Conservation (phyloP, 2,329 filamentous ascomycete species). For the Hypoxylon rubiginosum region DNA sequence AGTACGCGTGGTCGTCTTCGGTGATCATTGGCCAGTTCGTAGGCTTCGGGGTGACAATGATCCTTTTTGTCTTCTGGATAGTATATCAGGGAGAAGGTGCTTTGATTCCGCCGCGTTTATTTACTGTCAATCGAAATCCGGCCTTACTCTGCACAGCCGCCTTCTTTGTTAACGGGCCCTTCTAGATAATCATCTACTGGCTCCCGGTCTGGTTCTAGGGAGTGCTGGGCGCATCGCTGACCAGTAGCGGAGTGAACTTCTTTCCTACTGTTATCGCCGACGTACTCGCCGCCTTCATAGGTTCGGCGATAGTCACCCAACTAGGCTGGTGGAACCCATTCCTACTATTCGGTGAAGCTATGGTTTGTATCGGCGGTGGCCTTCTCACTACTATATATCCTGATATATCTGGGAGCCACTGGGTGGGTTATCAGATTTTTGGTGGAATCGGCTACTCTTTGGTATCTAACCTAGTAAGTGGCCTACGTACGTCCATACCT, state of each 20-base stretch:
- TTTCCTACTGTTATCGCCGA: constrained; percentile 40
- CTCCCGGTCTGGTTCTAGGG: constrained; percentile 44
- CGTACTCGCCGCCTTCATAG: constrained; percentile 34
- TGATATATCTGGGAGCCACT: constrained; percentile 18
- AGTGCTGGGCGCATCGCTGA: constrained; percentile 16
- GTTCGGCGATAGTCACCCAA: constrained; percentile 21
- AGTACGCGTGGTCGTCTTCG: constrained; percentile 34
- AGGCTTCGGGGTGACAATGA: constrained; percentile 13
- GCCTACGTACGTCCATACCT: background rate
- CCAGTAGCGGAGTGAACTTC: constrained; percentile 28
- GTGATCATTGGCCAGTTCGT: constrained; percentile 45
- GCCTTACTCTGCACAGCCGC: constrained; percentile 17
- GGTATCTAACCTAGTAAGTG: constrained; percentile 28
- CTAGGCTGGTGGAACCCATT: constrained; percentile 41
- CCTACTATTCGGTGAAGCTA: constrained; percentile 26
- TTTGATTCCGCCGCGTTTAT: constrained; percentile 33
- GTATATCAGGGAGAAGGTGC: constrained; percentile 21
- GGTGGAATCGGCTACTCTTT: constrained; percentile 40
- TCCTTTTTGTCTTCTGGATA: constrained; percentile 34
- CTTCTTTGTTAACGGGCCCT: constrained; percentile 41
- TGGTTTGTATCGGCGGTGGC: constrained; percentile 32
- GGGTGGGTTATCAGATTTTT: constrained; percentile 43
- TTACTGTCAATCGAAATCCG: constrained; percentile 28
- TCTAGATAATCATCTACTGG: constrained; percentile 39
- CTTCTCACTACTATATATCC: constrained; percentile 39